Evolutionary conservation across 2,329 filamentous ascomycete genomes (phyloP), one percentile per base, ranked within the genome.

Genomic region (Calonectria crousiana): DNA sequence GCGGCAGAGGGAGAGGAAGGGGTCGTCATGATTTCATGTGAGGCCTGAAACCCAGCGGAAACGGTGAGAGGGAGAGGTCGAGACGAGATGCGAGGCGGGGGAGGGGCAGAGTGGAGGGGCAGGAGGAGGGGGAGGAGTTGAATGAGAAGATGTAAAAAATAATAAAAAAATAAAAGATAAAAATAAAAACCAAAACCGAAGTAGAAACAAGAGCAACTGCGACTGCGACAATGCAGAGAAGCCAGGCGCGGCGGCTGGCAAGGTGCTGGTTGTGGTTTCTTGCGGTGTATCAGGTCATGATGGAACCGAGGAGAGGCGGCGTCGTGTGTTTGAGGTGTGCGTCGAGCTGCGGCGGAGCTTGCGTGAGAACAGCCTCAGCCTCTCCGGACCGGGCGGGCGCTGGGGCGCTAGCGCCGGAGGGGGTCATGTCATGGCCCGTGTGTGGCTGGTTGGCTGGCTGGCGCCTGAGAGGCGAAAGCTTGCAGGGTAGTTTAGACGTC

Each of bases 21-120:
- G 38, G 65, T 38, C 16, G 47, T 28, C 78, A 79, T 79, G 32
- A 28, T 67, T 41, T 49, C 26, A 34, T 26, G 8, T 64, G n/a
- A 62, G 32, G 44, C n/a, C 44, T 47, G 44, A 47, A 47, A 47
- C 44, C n/a, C 23, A n/a, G 23, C 34, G 9, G 56, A 62, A 41
- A 62, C 56, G 13, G 20, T 13, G 52, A 3, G 18, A n/a, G 26
- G 26, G 13, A 10, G 28, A 6, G 51, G 23, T 18, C 11, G 51
- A 53, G 51, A 53, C 51, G 14, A 53, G 30, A 32, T 28, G 26
- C 18, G 51, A 53, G 30, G 32, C 30, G 56, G 32, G n/a, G 32
- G 4, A 20, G 44, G 34, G 36, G 38, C 38, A 41, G 34, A 11
- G 30, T 4, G 20, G 58, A 28, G n/a, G n/a, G 23, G 36, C n/a